phyloP scores from a whole-genome alignment of 164 flowering plant species.

The Protea cynaroides region DNA sequence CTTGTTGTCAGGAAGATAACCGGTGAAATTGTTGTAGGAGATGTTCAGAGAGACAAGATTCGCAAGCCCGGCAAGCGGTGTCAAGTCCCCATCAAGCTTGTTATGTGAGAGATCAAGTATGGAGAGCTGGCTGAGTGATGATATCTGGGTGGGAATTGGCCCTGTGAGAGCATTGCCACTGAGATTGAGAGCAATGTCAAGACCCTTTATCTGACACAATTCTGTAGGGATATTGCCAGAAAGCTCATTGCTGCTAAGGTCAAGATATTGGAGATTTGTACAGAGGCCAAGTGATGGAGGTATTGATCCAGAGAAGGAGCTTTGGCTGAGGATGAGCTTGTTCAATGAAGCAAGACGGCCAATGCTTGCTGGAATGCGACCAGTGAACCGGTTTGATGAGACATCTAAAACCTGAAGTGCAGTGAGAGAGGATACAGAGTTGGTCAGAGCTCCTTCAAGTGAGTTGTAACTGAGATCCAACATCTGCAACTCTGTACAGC shows the following conservation, averaged over 20 bases:
- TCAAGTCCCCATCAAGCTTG: conserved; percentile 37
- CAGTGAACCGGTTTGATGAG: conserved; percentile 45
- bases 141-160: conserved; percentile 35
- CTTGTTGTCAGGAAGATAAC: conserved; percentile 67
- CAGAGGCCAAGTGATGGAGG: conserved; percentile 38
- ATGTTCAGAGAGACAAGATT: conserved; percentile 68
- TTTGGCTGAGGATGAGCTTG: conserved; percentile 33
- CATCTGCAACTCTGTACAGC: conserved; percentile 52
- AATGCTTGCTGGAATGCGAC: conserved; percentile 42
- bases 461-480: conserved; percentile 56
- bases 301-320: conserved; percentile 40
- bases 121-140: conserved; percentile 52
- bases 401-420: conserved; percentile 63
- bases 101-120: conserved; percentile 54
- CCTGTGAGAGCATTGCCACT: conserved; percentile 44
- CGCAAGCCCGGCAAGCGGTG: conserved; percentile 47
- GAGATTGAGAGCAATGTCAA: conserved; percentile 48
- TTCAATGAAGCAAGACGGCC: conserved; percentile 35
- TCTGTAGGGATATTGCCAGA: conserved; percentile 37
- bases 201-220: conserved; percentile 28
- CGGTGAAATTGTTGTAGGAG: conserved; percentile 68
- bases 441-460: conserved; percentile 53
- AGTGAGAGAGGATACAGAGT: conserved; percentile 45
- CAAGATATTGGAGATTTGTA: conserved; percentile 42
- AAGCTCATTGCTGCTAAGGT: conserved; percentile 44